These are phyloP conservation scores for Phytophthora brassicae DNA, from an alignment of 352 stramenopile genomes.

Conservation along the genomic window DNA sequence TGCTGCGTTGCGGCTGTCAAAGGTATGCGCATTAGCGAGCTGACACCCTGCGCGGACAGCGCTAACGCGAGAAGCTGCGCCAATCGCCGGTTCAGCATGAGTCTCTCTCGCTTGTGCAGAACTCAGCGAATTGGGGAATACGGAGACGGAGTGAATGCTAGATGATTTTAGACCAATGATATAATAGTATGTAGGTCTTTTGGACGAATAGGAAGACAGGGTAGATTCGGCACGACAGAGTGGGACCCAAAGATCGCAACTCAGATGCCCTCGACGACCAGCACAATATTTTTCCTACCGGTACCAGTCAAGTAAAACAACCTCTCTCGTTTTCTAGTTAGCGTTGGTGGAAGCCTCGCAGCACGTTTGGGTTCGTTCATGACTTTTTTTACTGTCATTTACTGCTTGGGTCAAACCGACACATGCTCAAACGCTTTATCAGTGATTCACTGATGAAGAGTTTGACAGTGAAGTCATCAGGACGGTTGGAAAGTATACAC, in stretches of 20 bases:
- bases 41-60: not conserved
- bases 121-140: slow-evolving; percentile 21
- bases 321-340: too few relatives aligned
- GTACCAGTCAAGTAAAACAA: too few relatives aligned
- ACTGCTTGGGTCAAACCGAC: not conserved
- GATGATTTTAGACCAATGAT: not conserved
- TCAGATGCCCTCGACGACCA: not conserved
- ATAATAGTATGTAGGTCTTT: not conserved
- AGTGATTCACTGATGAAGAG: not conserved
- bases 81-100: not conserved
- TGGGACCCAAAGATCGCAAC: not conserved
- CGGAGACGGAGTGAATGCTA: not conserved
- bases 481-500: too few relatives aligned
- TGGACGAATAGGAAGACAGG: not conserved
- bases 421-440: slow-evolving; percentile 17
- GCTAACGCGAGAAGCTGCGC: slow-evolving; percentile 4
- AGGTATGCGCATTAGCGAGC: slow-evolving; percentile 46
- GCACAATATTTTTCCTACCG: too few relatives aligned
- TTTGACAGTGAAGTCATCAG: too few relatives aligned
- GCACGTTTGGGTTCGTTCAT: not conserved
- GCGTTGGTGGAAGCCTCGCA: not conserved
- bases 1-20: slow-evolving; percentile 26
- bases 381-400: slow-evolving; percentile 1
- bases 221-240: not conserved
- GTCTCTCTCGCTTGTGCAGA: not conserved